Conservation (phyloP, 83 land plant species). For the Picea abies region DNA sequence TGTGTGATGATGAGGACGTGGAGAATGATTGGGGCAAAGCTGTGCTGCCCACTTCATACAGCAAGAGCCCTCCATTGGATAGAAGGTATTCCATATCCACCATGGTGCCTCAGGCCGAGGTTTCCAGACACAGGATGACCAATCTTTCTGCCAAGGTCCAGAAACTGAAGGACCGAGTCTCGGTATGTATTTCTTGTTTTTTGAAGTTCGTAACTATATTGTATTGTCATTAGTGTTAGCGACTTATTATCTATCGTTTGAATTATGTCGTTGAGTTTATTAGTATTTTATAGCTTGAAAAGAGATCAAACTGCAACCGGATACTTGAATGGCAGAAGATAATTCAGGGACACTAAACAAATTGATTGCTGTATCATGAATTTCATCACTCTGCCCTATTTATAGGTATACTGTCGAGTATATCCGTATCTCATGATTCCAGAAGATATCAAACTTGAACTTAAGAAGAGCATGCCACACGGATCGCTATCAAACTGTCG, state of each 20-base stretch:
- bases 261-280: not conserved
- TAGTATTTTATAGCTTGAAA: not conserved
- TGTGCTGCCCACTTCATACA: slow-evolving; percentile 6
- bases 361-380: no score
- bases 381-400: no score
- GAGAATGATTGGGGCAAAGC: slow-evolving; percentile 13
- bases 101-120: slow-evolving; percentile 28
- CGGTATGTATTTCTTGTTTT: slow-evolving; percentile 22
- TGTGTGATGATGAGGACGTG: slow-evolving; percentile 22
- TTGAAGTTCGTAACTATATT: not conserved
- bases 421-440: no score
- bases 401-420: no score
- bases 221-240: not conserved
- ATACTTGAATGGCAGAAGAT: not conserved
- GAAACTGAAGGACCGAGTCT: slow-evolving; percentile 48
- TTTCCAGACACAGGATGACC: slow-evolving; percentile 19
- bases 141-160: slow-evolving; percentile 34
- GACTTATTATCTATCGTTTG: not conserved
- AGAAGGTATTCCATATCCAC: slow-evolving; percentile 12
- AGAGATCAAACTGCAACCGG: no score
- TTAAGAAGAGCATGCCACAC: no score
- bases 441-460: no score
- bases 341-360: no score
- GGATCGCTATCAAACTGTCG: no score
- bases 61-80: no score